Percentiles rank a stretch among this genome's conserved stretches.
Evolutionary conservation across 2,329 filamentous ascomycete species (phyloP).

Genomic region (Cladosporium sp.): DNA sequence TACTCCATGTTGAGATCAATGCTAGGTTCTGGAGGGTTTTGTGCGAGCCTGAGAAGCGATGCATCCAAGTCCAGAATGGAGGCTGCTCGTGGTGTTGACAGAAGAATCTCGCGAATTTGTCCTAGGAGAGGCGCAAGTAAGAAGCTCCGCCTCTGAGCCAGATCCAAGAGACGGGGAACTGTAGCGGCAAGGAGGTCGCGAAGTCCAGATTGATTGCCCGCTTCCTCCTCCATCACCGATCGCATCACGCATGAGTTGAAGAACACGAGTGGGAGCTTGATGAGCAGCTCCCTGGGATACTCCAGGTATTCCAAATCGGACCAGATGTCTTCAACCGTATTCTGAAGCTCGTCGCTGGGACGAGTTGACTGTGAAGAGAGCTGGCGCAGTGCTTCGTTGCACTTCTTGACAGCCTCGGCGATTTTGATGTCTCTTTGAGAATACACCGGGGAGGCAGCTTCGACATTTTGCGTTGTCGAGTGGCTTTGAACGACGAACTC

Average conservation of each 20-base stretch:
- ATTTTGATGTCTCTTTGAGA: conserved; percentile 25
- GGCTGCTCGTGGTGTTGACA: conserved; percentile 24
- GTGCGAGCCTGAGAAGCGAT: conserved; percentile 34
- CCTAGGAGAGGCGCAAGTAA: conserved; percentile 25
- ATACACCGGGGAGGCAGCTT: background rate
- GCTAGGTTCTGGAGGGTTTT: conserved; percentile 36
- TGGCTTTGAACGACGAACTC: background rate
- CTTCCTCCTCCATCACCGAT: conserved; percentile 12
- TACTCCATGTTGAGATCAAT: conserved; percentile 43
- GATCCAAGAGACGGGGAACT: conserved; percentile 15
- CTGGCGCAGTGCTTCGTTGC: conserved; percentile 11
- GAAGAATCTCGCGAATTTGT: conserved; percentile 20
- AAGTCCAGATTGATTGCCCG: background rate
- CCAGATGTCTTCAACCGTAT: conserved; percentile 35
- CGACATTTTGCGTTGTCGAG: background rate
- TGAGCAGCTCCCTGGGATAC: conserved; percentile 36
- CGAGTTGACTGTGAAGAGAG: background rate
- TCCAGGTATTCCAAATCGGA: conserved; percentile 44
- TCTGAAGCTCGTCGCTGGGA: background rate
- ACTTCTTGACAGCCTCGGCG: conserved; percentile 19
- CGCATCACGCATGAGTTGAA: conserved; percentile 28
- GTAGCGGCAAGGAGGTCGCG: conserved; percentile 7
- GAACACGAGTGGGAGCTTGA: conserved; percentile 32
- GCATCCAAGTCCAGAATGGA: conserved; percentile 33
- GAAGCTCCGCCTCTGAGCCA: conserved; percentile 26